A percentile compares a stretch with the other conserved stretches of the same genome.
These are phyloP conservation scores for Omphalotus olearius DNA, from an alignment of 1,284 basidiomycete genomes.

Conservation along the genomic window DNA sequence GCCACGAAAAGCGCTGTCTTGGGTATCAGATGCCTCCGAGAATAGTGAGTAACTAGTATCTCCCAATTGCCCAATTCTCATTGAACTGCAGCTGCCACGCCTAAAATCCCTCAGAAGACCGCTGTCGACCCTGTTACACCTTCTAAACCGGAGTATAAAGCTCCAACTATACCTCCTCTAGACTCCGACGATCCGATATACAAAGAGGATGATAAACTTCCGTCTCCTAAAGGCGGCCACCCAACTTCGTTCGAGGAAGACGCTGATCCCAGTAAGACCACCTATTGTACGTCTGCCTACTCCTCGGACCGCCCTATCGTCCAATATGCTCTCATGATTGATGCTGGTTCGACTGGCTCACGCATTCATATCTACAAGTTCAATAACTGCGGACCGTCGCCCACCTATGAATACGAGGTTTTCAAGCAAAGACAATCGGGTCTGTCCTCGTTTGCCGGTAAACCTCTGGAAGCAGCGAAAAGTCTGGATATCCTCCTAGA, in stretches of 20 bases:
- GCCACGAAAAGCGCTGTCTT: slow-evolving; percentile 26
- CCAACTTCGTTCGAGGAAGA: slow-evolving; percentile 59
- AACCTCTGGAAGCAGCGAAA: slow-evolving; percentile 67
- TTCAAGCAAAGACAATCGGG: slow-evolving; percentile 87
- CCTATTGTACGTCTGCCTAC: slow-evolving; percentile 61
- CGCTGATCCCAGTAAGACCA: slow-evolving; percentile 59
- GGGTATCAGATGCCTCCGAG: slow-evolving; percentile 21
- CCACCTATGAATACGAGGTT: slow-evolving; percentile 89
- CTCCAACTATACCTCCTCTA: background rate
- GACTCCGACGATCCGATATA: background rate
- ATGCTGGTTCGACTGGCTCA: slow-evolving; percentile 96
- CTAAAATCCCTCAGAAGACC: no score
- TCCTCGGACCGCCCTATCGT: slow-evolving; percentile 52
- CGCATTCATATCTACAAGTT: slow-evolving; percentile 99
- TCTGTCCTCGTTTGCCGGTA: slow-evolving; percentile 63
- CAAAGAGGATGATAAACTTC: background rate
- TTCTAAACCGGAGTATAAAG: background rate
- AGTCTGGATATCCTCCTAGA: slow-evolving; percentile 82
- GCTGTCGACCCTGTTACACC: no score
- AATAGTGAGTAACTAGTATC: slow-evolving; percentile 11
- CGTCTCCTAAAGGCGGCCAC: slow-evolving; percentile 9
- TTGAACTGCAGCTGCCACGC: background rate
- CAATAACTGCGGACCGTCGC: slow-evolving; percentile 81
- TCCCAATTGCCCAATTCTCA: background rate
- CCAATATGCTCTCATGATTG: slow-evolving; percentile 96